Base-by-base conservation (phyloP, 768 basidiomycete species). In the Baorangia bicolor region DNA sequence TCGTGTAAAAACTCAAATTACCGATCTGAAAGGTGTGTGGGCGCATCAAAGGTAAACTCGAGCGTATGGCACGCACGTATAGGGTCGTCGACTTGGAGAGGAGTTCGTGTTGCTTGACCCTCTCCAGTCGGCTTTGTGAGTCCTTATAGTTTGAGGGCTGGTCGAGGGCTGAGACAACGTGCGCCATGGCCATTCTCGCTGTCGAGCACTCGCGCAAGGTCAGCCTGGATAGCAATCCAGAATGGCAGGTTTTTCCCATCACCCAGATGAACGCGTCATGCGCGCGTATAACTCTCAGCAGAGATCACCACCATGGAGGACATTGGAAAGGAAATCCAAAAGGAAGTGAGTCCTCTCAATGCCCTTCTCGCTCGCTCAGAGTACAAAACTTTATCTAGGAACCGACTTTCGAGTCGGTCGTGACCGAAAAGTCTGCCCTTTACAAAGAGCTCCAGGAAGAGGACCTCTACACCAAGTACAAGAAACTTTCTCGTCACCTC, bases 101-200 rank as follows among this genome's bases (percentile, higher is more conserved):
- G n/a, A 92, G 69, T 9, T 93, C 88, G 62, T 86, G 82, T 68
- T 95, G 93, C 60, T 73, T 86, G 62, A 83, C 79, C 59, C 90
- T 80, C 75, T 97, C 89, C 49, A 94, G 75, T 52, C 88, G 83
- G 37, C 81, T 78, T 73, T 95, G 90, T 14, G 92, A 95, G 74
- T 99, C 96, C 71, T 94, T 93, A 76, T 99, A 99, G 72, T 94
- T 93, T 6, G 94, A 97, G 43, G 94, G 95, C 72, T 93, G 90
- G 76, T 98, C 96, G 62, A 98, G 81, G 33, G 88, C 73, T 28
- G 81, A 67, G 44, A 96, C 87, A 64, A 96, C 87, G 78, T 95
- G 88, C 40, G 94, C 85, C 94, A 92, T 92, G 70, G 63, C 68
- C 63, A 64, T 69, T 56, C 37, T 44, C 43, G 43, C 30, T 46